Percentiles rank a stretch among this genome's conserved stretches.
Evolutionary conservation across 805 yeast genomes (phyloP).

Genomic region (Clavispora santaluciae): DNA sequence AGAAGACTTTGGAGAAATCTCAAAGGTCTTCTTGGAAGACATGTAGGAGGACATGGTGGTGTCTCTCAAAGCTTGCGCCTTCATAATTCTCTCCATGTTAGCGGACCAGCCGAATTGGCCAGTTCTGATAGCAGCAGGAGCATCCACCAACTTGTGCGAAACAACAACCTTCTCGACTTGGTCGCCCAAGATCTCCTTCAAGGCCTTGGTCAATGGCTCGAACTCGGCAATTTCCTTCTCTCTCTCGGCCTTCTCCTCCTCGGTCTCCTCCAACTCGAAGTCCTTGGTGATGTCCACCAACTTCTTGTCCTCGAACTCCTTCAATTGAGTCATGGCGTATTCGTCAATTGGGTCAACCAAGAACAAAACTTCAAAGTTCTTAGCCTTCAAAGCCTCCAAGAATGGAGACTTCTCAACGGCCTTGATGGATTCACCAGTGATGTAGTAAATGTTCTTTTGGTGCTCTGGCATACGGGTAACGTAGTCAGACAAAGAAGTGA

Average conservation of each 20-base stretch:
- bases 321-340: constrained; percentile 98
- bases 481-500: constrained; percentile 92
- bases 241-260: constrained; percentile 92
- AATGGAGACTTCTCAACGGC: constrained; percentile 99
- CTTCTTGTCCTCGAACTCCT: constrained; percentile 99
- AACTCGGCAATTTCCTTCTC: constrained; percentile 89
- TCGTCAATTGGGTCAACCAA: constrained; percentile 99
- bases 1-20: constrained; percentile 94
- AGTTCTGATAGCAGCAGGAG: constrained; percentile 99
- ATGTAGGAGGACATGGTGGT: constrained; percentile 98
- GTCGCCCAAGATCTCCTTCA: constrained; percentile 96
- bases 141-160: constrained; percentile 93
- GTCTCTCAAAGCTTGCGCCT: constrained; percentile 99
- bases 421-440: constrained; percentile 97
- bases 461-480: constrained; percentile 99
- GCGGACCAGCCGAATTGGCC: constrained; percentile 99
- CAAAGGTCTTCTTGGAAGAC: constrained; percentile 99
- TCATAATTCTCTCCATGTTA: constrained; percentile 99
- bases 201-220: constrained; percentile 90
- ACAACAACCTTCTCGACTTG: constrained; percentile 99
- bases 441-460: constrained; percentile 98
- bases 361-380: constrained; percentile 97
- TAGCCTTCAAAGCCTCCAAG: constrained; percentile 97
- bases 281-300: constrained; percentile 98
- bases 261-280: constrained; percentile 97